These are phyloP conservation scores for Talaromyces sp. DNA, from an alignment of 2,329 filamentous ascomycete genomes.

Conservation along the genomic window DNA sequence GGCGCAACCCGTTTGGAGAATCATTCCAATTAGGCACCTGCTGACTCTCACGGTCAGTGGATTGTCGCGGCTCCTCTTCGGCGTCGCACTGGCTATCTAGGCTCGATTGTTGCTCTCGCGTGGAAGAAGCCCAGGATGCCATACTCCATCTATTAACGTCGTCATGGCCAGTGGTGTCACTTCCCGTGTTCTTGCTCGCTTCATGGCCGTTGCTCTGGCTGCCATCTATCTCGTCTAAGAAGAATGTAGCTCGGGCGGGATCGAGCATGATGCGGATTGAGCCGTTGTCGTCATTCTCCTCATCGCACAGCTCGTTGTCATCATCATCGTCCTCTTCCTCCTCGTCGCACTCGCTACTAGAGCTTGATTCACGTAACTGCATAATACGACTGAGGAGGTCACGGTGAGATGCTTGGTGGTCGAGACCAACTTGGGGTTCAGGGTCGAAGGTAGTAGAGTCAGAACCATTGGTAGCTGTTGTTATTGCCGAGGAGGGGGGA, in stretches of 20 bases:
- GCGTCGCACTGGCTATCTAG: conserved; percentile 35
- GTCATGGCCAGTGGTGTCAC: conserved; percentile 23
- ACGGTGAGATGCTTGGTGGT: conserved; percentile 34
- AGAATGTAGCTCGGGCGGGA: conserved; percentile 37
- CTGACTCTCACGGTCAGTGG: conserved; percentile 16
- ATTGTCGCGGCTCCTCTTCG: conserved; percentile 35
- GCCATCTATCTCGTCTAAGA: conserved; percentile 33
- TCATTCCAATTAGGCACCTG: conserved; percentile 6
- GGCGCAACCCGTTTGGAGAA: neutral
- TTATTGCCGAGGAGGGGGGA: conserved; percentile 57
- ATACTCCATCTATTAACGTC: conserved; percentile 41
- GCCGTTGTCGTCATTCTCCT: conserved; percentile 46
- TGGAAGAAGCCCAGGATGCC: conserved; percentile 45
- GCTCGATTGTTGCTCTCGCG: conserved; percentile 32
- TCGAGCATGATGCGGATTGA: conserved; percentile 57
- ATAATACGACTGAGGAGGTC: conserved; percentile 50
- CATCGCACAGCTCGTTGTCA: conserved; percentile 38
- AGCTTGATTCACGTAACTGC: conserved; percentile 47
- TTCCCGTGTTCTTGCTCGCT: conserved; percentile 22
- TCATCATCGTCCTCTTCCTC: conserved; percentile 35
- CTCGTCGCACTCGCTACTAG: conserved; percentile 38
- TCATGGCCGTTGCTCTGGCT: conserved; percentile 31
- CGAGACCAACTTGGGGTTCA: conserved; percentile 64
- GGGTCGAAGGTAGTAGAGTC: conserved; percentile 62
- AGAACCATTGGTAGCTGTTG: conserved; percentile 60